Evolutionary conservation across 2,329 filamentous ascomycete genomes (phyloP), one percentile per base, ranked within the genome.

Genomic region (Bipolaris gigantea): DNA sequence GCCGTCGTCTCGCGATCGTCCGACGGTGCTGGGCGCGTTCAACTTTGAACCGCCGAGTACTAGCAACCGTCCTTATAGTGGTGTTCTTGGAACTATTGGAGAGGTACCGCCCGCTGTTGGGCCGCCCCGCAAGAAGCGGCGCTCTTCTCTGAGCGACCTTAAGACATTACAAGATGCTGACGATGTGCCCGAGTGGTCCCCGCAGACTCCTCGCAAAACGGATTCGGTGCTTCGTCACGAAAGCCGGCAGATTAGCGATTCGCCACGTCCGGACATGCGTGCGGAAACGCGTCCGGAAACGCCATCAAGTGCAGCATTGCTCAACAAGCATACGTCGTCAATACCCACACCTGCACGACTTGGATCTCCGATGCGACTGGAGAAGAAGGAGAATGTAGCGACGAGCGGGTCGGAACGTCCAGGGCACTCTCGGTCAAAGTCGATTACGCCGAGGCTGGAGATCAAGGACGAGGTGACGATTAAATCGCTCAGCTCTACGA

Each of bases 101-200:
- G 68, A 78, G 72, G 76, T 79, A 69, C 73, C 75, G 44, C 70
- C 73, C 50, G 65, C 59, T 48, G 39, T 53, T 61, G 70, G 70
- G 51, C 71, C 70, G 62, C 71, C 71, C 50, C 70, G 72, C 57
- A 92, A 87, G 77, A 97, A 96, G 78, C 84, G 93, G 50, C 87
- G 93, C 70, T 97, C 92, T 76, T 97, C 92, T 23, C 77, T 97
- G 38, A 96, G 92, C 4, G 93, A 97, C 72, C 80, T 97, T 43
- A 89, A 86, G 62, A 82, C 79, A 51, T 78, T 90, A 16, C 86
- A 93, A 75, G 81, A 84, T 50, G 80, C 70, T 67, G 60, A 86
- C 52, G 59, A 73, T 58, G 63, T 68, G 34, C 72, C 73, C 43
- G 64, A 63, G 56, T 75, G 72, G 73, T 72, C 70, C 39, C 67